These are phyloP conservation scores for Plasmodium inui DNA, from an alignment of 169 alveolate genomes.

Conservation along the genomic window DNA sequence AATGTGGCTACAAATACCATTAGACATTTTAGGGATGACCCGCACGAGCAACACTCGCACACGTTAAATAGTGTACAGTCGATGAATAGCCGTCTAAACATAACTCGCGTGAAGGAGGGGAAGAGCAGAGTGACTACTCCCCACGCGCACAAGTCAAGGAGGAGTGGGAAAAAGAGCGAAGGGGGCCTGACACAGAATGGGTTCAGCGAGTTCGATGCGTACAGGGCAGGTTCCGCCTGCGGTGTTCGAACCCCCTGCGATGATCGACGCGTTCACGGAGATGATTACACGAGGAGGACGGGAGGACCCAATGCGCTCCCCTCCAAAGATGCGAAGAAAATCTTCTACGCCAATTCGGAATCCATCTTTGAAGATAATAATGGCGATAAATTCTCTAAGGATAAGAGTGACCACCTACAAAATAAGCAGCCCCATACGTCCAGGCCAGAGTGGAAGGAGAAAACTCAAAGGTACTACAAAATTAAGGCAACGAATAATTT, in stretches of 20 bases:
- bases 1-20: not conserved
- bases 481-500: constrained; percentile 41
- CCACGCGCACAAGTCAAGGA: not conserved
- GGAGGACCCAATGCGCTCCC: not conserved
- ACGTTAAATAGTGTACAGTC: not conserved
- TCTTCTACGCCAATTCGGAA: constrained; percentile 35
- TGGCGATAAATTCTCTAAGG: not conserved
- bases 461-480: not conserved
- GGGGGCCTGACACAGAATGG: not conserved
- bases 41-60: not conserved
- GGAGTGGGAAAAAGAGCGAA: not conserved
- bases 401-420: not conserved
- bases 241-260: not conserved
- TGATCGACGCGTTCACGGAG: not conserved
- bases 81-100: not conserved
- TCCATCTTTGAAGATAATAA: constrained; percentile 46
- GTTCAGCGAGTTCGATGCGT: not conserved
- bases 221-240: not conserved
- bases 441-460: not conserved
- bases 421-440: not conserved
- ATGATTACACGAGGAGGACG: constrained; percentile 7
- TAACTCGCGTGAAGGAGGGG: not conserved
- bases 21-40: not conserved
- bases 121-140: not conserved
- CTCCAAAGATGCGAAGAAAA: constrained; percentile 5